Evolutionary conservation across 352 stramenopile genomes (phyloP), one percentile per base, ranked within the genome.

Genomic region (Pythium biforme): DNA sequence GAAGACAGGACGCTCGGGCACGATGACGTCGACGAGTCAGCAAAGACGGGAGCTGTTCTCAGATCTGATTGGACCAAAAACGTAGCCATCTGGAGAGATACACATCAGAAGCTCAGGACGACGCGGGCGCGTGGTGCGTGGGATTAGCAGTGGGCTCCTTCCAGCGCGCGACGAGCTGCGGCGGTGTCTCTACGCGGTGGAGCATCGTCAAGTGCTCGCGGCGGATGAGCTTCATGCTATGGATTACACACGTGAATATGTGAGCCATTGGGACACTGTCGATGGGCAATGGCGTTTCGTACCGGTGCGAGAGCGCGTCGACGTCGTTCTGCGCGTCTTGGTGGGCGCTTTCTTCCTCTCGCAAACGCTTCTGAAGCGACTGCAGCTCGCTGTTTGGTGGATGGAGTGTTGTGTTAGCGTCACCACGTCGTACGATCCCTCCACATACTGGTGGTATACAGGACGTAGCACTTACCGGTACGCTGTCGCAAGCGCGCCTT

Each of bases 251-350:
- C 11, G 6, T 14, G 37, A n/a, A n/a, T 37, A 4, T 34, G 29
- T 31, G 23, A 45, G 45, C 12, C 15, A 64, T 7, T 19, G 34
- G 10, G 31, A 34, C 31, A 5, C 31, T 10, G 10, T 10, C 31
- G 5, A 5, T 10, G 10, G 10, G 31, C 31, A 5, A 34, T 34
- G 31, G 31, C 31, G 31, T 11, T 40, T 40, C 55, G 33, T 55
- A 82, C 74, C 74, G 65, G 39, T 79, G 74, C 11, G 52, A 56
- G 27, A 82, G 66, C 47, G 72, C 59, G 29, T 76, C 60, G n/a
- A 68, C 69, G 56, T 82, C 63, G 54, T 47, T 58, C 27, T 79
- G 59, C 2, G 72, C 74, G 27, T 79, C 74, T 5, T 55, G 22
- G 9, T 72, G 74, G 4, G 69, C 62, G 17, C 53, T 65, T 46